Conservation (phyloP, 2,329 filamentous ascomycete genomes). For the Erysiphe pulchra region DNA sequence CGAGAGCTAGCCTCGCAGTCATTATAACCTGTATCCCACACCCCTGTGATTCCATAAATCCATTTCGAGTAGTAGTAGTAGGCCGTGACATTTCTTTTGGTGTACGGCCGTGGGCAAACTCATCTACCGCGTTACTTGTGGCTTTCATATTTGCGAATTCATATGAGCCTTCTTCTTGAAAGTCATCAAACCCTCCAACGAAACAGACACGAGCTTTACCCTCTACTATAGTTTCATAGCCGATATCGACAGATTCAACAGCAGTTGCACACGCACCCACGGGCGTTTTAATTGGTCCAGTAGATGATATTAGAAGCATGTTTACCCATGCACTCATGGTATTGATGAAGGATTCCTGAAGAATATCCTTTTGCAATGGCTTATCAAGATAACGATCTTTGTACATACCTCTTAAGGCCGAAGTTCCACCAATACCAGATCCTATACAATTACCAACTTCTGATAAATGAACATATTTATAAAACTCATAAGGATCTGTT, state of each 20-base stretch:
- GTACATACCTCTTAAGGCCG: slow-evolving; percentile 89
- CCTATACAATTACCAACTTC: slow-evolving; percentile 96
- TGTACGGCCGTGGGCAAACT: slow-evolving; percentile 84
- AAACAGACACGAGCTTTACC: slow-evolving; percentile 95
- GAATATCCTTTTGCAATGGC: slow-evolving; percentile 92
- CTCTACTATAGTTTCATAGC: slow-evolving; percentile 94
- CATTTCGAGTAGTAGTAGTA: slow-evolving; percentile 84
- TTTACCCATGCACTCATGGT: slow-evolving; percentile 99
- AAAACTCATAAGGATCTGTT: slow-evolving; percentile 97
- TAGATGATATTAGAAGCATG: slow-evolving; percentile 93
- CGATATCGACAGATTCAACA: slow-evolving; percentile 91
- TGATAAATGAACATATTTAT: slow-evolving; percentile 96
- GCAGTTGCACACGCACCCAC: slow-evolving; percentile 94
- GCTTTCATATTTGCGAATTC: slow-evolving; percentile 99
- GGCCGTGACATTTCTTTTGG: slow-evolving; percentile 95
- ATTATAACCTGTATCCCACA: slow-evolving; percentile 97
- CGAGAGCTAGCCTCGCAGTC: slow-evolving; percentile 82
- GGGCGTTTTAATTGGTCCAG: slow-evolving; percentile 93
- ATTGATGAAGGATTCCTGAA: slow-evolving; percentile 99
- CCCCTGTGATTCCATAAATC: slow-evolving; percentile 98
- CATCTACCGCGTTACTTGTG: slow-evolving; percentile 91
- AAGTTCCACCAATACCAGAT: slow-evolving; percentile 90
- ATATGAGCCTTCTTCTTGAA: slow-evolving; percentile 96
- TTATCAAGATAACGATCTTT: slow-evolving; percentile 92
- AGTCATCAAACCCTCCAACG: slow-evolving; percentile 96